Percentiles rank a stretch among this genome's conserved stretches.
Conservation (phyloP, 2,329 filamentous ascomycete genomes). For the Rutstroemia sp. region DNA sequence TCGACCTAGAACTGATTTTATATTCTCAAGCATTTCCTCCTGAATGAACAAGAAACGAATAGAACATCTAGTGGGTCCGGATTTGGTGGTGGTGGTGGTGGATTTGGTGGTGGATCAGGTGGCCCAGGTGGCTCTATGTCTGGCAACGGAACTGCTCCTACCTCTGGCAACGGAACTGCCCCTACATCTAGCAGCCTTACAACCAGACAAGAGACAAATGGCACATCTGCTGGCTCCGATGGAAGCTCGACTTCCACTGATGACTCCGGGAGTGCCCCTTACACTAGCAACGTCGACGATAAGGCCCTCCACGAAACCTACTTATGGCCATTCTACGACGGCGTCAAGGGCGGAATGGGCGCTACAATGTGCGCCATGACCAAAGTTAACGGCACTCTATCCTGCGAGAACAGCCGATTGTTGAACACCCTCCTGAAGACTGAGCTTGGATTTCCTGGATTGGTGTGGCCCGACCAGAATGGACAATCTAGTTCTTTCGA, state of each 20-base stretch:
- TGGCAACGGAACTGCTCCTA: no score
- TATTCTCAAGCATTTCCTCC: slow-evolving; percentile 15
- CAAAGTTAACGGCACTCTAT: slow-evolving; percentile 51
- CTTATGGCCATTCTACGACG: slow-evolving; percentile 47
- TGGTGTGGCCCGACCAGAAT: slow-evolving; percentile 19
- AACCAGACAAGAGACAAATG: no score
- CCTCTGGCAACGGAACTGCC: no score
- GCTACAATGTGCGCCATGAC: slow-evolving; percentile 16
- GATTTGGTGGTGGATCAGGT: no score
- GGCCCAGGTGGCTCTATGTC: no score
- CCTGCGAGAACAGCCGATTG: slow-evolving; percentile 46
- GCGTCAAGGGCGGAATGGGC: slow-evolving; percentile 29
- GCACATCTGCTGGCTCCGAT: neutral
- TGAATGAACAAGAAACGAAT: slow-evolving; percentile 19
- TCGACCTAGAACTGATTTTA: no score
- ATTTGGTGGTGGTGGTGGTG: no score
- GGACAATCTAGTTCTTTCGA: slow-evolving; percentile 20
- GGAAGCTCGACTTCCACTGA: neutral
- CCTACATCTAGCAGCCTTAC: no score
- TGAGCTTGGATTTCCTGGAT: slow-evolving; percentile 25
- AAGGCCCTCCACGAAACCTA: slow-evolving; percentile 69
- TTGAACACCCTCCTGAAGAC: slow-evolving; percentile 23
- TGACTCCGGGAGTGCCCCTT: neutral
- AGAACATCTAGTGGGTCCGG: slow-evolving; percentile 12
- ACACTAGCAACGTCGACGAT: slow-evolving; percentile 49